These are phyloP conservation scores for Saccharomyces hybrid DNA, from an alignment of 1,139 yeast genomes.

Conservation along the genomic window DNA sequence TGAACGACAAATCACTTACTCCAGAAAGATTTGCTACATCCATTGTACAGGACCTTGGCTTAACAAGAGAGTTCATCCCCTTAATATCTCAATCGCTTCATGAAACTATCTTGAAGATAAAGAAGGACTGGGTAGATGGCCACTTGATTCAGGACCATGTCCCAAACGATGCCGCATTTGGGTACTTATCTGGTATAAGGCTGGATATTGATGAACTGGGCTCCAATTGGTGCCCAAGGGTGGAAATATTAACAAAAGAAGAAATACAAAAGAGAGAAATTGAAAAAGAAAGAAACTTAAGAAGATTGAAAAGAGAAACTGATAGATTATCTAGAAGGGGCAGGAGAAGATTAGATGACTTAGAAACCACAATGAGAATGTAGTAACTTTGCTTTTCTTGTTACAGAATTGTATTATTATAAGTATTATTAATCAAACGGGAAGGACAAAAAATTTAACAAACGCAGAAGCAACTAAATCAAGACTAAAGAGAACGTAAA, in stretches of 20 bases:
- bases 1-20: constrained; percentile 42
- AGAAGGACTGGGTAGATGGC: constrained; percentile 83
- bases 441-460: neutral
- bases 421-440: neutral
- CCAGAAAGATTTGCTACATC: constrained; percentile 80
- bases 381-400: constrained; percentile 2
- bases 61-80: constrained; percentile 77
- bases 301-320: constrained; percentile 88
- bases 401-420: neutral
- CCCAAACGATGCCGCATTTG: constrained; percentile 51
- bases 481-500: neutral
- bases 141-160: constrained; percentile 47
- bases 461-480: neutral
- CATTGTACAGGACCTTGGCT: constrained; percentile 78
- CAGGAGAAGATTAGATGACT: constrained; percentile 51
- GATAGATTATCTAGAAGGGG: constrained; percentile 39
- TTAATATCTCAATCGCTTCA: constrained; percentile 85
- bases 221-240: constrained; percentile 82
- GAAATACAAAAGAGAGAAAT: constrained; percentile 93
- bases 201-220: constrained; percentile 53
- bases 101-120: constrained; percentile 67
- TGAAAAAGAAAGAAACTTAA: constrained; percentile 84
- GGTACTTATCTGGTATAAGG: constrained; percentile 56
- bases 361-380: constrained; percentile 35
- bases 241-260: constrained; percentile 80